A percentile compares a stretch with the other conserved stretches of the same genome.
These are phyloP conservation scores for Xylaria flabelliformis DNA, from an alignment of 495 filamentous ascomycete species.

Conservation along the genomic window DNA sequence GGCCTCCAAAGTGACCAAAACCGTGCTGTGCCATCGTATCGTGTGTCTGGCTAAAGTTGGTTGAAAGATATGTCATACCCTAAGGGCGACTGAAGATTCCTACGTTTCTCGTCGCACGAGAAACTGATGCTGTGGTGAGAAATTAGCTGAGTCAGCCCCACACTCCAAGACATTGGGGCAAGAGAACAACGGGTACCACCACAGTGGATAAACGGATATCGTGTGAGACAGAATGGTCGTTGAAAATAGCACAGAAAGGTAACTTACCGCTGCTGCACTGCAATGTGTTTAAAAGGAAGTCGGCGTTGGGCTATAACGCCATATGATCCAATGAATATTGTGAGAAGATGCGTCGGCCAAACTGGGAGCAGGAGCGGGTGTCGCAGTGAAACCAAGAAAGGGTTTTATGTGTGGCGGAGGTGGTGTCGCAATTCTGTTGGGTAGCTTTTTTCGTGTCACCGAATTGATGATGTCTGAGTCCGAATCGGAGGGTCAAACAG, in stretches of 20 bases:
- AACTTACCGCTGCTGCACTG: constrained; percentile 17
- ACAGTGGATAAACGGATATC: constrained; percentile 3
- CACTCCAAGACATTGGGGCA: constrained; percentile 35
- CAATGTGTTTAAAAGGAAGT: neutral
- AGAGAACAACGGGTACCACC: constrained; percentile 21
- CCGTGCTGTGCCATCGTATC: constrained; percentile 62
- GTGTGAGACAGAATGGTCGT: neutral
- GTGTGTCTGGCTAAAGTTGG: constrained; percentile 23
- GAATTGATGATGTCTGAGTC: constrained; percentile 19
- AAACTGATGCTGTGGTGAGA: constrained; percentile 37
- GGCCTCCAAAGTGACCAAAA: constrained; percentile 68
- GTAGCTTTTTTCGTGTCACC: constrained; percentile 5
- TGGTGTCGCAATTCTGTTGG: constrained; percentile 1
- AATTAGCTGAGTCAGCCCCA: constrained; percentile 40
- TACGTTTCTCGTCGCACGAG: constrained; percentile 20
- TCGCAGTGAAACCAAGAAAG: constrained; percentile 12
- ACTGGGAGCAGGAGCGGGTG: neutral
- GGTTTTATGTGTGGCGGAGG: constrained; percentile 12
- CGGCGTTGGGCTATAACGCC: constrained; percentile 22
- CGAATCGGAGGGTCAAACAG: constrained; percentile 20
- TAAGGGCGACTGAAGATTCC: constrained; percentile 18
- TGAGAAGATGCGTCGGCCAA: constrained; percentile 4
- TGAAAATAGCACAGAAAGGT: constrained; percentile 5
- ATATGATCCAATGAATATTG: neutral
- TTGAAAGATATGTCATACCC: constrained; percentile 29